phyloP scores from a whole-genome alignment of 805 yeast species.

The Lachancea meyersii region DNA sequence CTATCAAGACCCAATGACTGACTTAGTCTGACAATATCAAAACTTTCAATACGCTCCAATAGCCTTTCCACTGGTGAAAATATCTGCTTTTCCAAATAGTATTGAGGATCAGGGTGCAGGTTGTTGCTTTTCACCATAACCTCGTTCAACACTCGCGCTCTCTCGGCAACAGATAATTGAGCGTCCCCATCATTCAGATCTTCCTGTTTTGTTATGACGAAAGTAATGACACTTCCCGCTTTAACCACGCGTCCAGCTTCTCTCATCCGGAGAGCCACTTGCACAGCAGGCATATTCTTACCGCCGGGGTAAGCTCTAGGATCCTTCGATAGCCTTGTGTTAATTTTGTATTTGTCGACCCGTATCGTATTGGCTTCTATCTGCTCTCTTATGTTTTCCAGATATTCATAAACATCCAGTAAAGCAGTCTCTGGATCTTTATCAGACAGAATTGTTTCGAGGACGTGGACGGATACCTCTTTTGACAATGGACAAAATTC shows the following conservation, averaged over 20 bases:
- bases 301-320: slow-evolving; percentile 79
- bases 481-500: slow-evolving; percentile 92
- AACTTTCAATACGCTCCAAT: slow-evolving; percentile 78
- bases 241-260: slow-evolving; percentile 80
- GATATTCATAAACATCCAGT: slow-evolving; percentile 60
- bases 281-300: slow-evolving; percentile 80
- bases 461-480: slow-evolving; percentile 71
- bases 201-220: slow-evolving; percentile 54
- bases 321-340: slow-evolving; percentile 84
- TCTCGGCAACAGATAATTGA: slow-evolving; percentile 50
- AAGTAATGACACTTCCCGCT: slow-evolving; percentile 87
- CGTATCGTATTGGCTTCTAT: slow-evolving; percentile 56
- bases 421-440: slow-evolving; percentile 72
- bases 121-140: slow-evolving; percentile 46
- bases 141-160: slow-evolving; percentile 81
- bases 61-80: slow-evolving; percentile 87
- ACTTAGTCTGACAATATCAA: slow-evolving; percentile 75
- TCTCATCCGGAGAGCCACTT: slow-evolving; percentile 77
- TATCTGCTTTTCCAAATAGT: slow-evolving; percentile 81
- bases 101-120: slow-evolving; percentile 65
- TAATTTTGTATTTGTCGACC: slow-evolving; percentile 67
- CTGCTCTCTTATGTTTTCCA: slow-evolving; percentile 53
- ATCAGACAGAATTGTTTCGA: slow-evolving; percentile 65
- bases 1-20: slow-evolving; percentile 72
- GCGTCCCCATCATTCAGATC: slow-evolving; percentile 30